These are phyloP conservation scores for Byssothecium circinans DNA, from an alignment of 2,329 filamentous ascomycete species.

Conservation along the genomic window DNA sequence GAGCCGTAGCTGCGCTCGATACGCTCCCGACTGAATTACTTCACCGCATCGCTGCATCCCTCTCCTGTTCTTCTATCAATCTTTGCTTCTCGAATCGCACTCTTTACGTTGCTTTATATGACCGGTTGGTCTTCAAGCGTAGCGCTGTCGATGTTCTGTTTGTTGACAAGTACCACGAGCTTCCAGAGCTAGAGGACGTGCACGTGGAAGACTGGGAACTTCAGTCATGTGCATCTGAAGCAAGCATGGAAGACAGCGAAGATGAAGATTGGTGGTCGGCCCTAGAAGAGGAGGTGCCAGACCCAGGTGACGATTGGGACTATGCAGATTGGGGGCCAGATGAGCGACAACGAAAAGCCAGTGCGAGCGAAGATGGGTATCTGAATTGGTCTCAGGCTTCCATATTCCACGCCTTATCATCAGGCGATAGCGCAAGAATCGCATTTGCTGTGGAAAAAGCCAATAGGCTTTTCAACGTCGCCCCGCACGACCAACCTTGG, in stretches of 20 bases:
- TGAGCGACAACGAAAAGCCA: neutral
- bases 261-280: constrained; percentile 5
- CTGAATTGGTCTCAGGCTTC: neutral
- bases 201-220: constrained; percentile 1
- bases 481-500: neutral
- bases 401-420: neutral
- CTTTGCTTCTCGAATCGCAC: neutral
- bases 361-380: neutral
- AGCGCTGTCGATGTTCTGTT: neutral
- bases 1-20: neutral
- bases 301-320: constrained; percentile 2
- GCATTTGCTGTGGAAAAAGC: constrained; percentile 3
- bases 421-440: neutral
- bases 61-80: constrained; percentile 3
- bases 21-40: constrained; percentile 3
- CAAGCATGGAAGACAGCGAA: constrained; percentile 2
- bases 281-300: neutral
- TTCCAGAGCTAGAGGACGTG: neutral
- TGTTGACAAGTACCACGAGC: neutral
- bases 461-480: constrained; percentile 1
- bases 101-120: constrained; percentile 2
- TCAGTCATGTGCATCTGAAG: neutral
- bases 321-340: constrained; percentile 3
- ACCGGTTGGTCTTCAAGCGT: constrained; percentile 2
- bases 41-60: neutral